Evolutionary conservation across 192 early-diverging fungal species (phyloP), one percentile per base, ranked within the genome.

Genomic region (Haplosporangium gracile): DNA sequence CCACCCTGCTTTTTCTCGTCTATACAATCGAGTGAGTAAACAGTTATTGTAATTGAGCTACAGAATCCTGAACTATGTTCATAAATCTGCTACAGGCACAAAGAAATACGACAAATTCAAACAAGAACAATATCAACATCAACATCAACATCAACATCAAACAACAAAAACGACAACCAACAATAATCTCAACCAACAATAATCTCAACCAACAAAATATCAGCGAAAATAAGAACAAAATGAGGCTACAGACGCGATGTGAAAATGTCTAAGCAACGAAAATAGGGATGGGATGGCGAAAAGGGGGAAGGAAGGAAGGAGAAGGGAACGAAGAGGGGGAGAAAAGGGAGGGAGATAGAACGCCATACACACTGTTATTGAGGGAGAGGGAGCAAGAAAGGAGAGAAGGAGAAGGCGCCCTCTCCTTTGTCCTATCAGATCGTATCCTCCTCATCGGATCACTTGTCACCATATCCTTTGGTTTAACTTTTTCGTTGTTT

Each of bases 61-160:
- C 60, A 63, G 57, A 63, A 63, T 29, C 60, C 60, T 63, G 60
- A 63, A 63, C 60, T 29, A 63, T 63, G 26, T 63, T 63, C 60
- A 8, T 63, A 10, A 32, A 29, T 13, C 43, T 45, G 6, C 29
- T 29, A 32, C 3, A 26, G 60, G 60, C 26, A 32, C 60, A 26
- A 63, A 29, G 55, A 26, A 57, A 57, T 43, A 43, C 42, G 10
- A 49, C 47, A 49, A 20, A 9, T 13, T 13, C 10, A 60, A 60
- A 60, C 55, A 60, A 60, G 24, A 60, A 26, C 55, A 60, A 10
- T 24, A 60, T 60, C 6, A 57, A 24, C 22, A 55, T 18, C 55
- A 32, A 26, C 26, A 63, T 11, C 57, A 63, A 55, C 55, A 60
- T 32, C n/a, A 63, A 63, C 8, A 49, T 20, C 47, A 18, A 49